Conservation (phyloP, 176 grass and related monocot species). For the Eragrostis nindensis region DNA sequence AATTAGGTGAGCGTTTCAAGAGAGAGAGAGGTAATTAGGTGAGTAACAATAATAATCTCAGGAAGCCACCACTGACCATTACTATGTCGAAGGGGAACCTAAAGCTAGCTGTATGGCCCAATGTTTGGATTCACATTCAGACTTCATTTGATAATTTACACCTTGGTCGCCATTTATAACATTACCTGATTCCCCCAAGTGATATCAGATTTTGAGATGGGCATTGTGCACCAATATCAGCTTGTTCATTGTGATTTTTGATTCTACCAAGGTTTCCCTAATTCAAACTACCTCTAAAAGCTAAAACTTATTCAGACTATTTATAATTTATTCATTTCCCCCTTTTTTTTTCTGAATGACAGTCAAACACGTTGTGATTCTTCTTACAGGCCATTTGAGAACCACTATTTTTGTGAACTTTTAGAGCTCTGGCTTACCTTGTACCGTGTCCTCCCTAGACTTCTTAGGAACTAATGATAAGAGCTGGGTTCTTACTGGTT, state of each 20-base stretch:
- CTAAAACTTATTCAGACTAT: background rate
- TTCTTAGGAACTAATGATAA: background rate
- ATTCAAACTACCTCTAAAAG: constrained; percentile 3
- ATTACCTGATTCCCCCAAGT: background rate
- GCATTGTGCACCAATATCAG: background rate
- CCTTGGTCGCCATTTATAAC: background rate
- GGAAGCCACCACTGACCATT: background rate
- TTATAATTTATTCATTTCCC: background rate
- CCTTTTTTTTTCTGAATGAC: background rate
- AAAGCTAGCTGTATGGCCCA: background rate
- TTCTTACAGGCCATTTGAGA: background rate
- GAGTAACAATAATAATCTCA: background rate
- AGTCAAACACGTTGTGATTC: background rate
- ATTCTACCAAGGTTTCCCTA: background rate
- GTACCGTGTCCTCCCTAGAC: background rate
- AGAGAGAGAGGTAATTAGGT: background rate
- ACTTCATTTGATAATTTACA: background rate
- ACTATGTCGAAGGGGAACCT: background rate
- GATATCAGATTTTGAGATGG: constrained; percentile 12
- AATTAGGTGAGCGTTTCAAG: background rate
- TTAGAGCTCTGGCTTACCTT: background rate
- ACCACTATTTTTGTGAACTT: background rate
- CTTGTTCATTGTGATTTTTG: background rate
- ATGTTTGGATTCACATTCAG: background rate
- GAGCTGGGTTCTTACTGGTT: background rate